These are phyloP conservation scores for Monilinia laxa DNA, from an alignment of 2,329 filamentous ascomycete species.

Conservation along the genomic window DNA sequence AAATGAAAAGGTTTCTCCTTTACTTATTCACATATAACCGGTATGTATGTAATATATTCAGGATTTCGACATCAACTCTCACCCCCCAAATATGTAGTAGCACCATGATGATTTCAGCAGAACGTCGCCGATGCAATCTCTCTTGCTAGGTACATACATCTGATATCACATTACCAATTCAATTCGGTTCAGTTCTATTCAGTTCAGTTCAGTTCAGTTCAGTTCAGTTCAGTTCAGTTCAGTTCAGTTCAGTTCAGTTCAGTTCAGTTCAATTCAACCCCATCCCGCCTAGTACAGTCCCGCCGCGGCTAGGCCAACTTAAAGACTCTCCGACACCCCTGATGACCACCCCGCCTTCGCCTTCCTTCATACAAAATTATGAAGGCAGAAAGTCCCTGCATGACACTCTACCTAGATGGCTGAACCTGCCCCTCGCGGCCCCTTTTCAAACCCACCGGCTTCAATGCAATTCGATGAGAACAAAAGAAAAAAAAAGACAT, in stretches of 20 bases:
- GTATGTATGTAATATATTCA: not conserved
- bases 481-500: constrained; percentile 6
- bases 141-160: not conserved
- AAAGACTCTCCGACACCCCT: not conserved
- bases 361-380: not conserved
- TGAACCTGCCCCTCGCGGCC: no score
- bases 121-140: not conserved
- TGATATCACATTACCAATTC: not conserved
- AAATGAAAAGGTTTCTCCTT: not conserved
- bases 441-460: not conserved
- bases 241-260: no score
- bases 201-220: not conserved
- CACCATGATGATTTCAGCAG: not conserved
- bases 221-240: not conserved
- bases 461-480: not conserved
- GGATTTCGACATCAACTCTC: constrained; percentile 1
- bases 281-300: not conserved
- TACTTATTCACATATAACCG: not conserved
- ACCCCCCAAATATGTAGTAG: not conserved
- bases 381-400: not conserved
- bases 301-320: not conserved
- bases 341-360: no score
- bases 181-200: not conserved
- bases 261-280: no score
- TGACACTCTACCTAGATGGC: no score